A percentile compares a stretch with the other conserved stretches of the same genome.
Evolutionary conservation across 257 asterid genomes (phyloP).

Genomic region (Solanum phureja): DNA sequence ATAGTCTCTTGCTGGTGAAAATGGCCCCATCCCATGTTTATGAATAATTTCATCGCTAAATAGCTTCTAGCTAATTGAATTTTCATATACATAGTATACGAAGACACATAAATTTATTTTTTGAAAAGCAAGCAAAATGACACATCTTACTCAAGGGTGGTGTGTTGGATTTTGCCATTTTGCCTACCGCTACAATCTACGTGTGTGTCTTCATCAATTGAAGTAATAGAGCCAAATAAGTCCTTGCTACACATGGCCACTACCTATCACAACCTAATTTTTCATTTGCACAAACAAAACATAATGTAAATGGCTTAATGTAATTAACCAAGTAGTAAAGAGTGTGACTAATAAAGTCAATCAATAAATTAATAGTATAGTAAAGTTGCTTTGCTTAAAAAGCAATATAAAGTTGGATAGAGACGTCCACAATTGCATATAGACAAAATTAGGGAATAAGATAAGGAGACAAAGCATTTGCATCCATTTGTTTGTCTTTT

Average conservation of each 20-base stretch:
- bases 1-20: neutral
- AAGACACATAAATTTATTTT: neutral
- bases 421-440: neutral
- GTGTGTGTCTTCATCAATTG: neutral
- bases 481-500: neutral
- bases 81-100: too few species aligned
- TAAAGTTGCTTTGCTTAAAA: neutral
- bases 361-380: neutral
- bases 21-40: slow-evolving; percentile 7
- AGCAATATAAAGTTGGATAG: neutral
- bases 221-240: neutral
- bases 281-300: neutral
- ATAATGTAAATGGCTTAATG: neutral
- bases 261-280: neutral
- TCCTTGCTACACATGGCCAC: neutral
- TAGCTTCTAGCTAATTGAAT: neutral
- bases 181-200: neutral
- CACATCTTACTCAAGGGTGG: neutral
- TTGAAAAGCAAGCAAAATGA: neutral
- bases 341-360: neutral
- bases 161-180: neutral
- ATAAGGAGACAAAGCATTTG: neutral
- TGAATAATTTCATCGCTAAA: neutral
- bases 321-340: neutral
- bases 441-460: neutral